Percentiles rank a stretch among this genome's conserved stretches.
Conservation (phyloP, 2,329 filamentous ascomycete species). For the Penicillium nordicum region DNA sequence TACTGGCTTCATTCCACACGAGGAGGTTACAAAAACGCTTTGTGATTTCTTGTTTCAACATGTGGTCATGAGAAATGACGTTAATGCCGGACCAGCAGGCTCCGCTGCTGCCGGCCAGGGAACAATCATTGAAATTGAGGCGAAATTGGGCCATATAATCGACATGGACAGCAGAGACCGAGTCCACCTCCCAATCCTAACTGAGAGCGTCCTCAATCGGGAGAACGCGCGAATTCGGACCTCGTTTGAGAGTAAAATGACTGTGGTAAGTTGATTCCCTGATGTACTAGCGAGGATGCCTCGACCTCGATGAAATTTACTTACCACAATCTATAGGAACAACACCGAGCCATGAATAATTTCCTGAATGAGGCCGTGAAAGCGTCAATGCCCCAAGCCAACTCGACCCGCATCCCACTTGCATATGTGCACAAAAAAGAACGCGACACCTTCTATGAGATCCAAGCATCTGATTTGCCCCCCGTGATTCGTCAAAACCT, state of each 20-base stretch:
- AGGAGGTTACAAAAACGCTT: conserved; percentile 71
- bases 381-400: conserved; percentile 46
- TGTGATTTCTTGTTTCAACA: conserved; percentile 76
- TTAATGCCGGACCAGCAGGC: conserved; percentile 51
- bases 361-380: conserved; percentile 71
- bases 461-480: conserved; percentile 63
- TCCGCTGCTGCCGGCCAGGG: conserved; percentile 60
- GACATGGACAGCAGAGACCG: conserved; percentile 68
- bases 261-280: conserved; percentile 58
- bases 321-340: conserved; percentile 50
- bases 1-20: conserved; percentile 65
- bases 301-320: conserved; percentile 14
- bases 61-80: conserved; percentile 65
- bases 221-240: conserved; percentile 52
- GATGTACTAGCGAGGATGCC: background rate
- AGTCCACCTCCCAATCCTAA: conserved; percentile 63
- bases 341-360: conserved; percentile 80
- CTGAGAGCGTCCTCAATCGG: conserved; percentile 67
- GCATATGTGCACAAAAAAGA: conserved; percentile 80
- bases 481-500: conserved; percentile 61
- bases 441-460: conserved; percentile 77
- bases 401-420: conserved; percentile 46
- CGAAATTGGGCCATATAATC: conserved; percentile 81
- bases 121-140: conserved; percentile 86
- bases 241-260: conserved; percentile 85